Conservation (phyloP, 345 rosid species). For the Kandelia obovata region DNA sequence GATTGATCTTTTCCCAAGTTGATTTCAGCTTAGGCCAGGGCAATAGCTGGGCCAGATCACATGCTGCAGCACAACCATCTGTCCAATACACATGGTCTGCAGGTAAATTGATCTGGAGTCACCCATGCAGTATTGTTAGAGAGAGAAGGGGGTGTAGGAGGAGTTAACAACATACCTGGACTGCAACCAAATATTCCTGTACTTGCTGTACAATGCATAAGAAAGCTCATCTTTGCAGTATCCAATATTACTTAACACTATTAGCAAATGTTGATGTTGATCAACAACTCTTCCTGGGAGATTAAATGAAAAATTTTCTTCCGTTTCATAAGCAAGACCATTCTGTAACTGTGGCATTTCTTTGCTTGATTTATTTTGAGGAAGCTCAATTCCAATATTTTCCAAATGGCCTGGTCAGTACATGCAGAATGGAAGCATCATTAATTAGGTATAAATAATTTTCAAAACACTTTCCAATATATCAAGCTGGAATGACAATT, state of each 20-base stretch:
- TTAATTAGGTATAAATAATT: background rate
- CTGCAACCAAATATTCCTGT: constrained; percentile 73
- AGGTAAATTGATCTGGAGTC: background rate
- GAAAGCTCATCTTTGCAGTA: constrained; percentile 95
- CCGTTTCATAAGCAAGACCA: constrained; percentile 53
- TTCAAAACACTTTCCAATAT: constrained; percentile 9
- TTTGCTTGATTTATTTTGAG: constrained; percentile 46
- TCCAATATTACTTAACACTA: constrained; percentile 88
- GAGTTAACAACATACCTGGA: constrained; percentile 43
- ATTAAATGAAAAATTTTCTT: constrained; percentile 41
- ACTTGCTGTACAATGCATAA: constrained; percentile 70
- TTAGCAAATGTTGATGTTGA: constrained; percentile 69
- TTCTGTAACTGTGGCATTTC: constrained; percentile 51
- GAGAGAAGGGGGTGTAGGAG: background rate
- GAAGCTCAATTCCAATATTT: constrained; percentile 53
- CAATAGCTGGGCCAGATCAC: background rate
- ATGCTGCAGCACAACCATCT: background rate
- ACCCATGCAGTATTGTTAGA: background rate
- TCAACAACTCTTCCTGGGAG: constrained; percentile 62
- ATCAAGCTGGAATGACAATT: constrained; percentile 2
- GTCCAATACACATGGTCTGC: background rate
- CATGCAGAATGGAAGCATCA: constrained; percentile 16
- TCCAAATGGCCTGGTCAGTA: constrained; percentile 54
- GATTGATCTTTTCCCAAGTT: background rate
- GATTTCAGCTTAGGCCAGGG: background rate